Base-by-base conservation (phyloP, 495 filamentous ascomycete species). In the Penicillium nucicola region DNA sequence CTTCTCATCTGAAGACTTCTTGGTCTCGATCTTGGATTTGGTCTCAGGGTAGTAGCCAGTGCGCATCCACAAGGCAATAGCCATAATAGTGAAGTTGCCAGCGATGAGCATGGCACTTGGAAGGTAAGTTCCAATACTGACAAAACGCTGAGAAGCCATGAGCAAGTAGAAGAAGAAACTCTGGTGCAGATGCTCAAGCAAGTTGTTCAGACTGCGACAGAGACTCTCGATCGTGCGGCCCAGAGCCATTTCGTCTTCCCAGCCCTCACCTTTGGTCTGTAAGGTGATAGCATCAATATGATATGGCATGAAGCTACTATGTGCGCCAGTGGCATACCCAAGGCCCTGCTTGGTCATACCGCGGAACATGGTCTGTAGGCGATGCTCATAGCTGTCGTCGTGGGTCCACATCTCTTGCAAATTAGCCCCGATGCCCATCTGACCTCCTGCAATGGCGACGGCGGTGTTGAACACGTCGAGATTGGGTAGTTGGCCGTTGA, bases 91-190 rank as follows among this genome's bases (percentile, higher is more conserved):
- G 55, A 97, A 97, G 64, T 92, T 97, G 18, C 79, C 86, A 7
- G 95, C 95, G 48, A 98, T 80, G 22, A 97, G 70, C 95, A 98
- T 97, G 6, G 92, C 93, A 67, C 90, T 95, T 4, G 95, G 93
- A 5, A 98, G 76, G 60, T 98, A 98, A 1, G 93, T 98, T 15
- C 93, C 93, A 52, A 98, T 98, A 67, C 92, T 97, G 46, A 97
- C 95, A 67, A 97, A 98, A 7, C 91, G 82, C 45, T 93, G 86
- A 14, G 84, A 77, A 45, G 90, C 85, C 81, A 98, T 90, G 14
- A 98, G 81, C 19, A 98, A 73, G 67, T 98, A 98, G 72, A 98
- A 97, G 78, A 98, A 98, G 78, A 97, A 98, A 62, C 90, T 96
- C 75, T 98, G 93, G 62, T 98, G 93, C 52, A 98, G 81, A 66